phyloP scores from a whole-genome alignment of 1,284 basidiomycete genomes.

The Austroboletus sp. region DNA sequence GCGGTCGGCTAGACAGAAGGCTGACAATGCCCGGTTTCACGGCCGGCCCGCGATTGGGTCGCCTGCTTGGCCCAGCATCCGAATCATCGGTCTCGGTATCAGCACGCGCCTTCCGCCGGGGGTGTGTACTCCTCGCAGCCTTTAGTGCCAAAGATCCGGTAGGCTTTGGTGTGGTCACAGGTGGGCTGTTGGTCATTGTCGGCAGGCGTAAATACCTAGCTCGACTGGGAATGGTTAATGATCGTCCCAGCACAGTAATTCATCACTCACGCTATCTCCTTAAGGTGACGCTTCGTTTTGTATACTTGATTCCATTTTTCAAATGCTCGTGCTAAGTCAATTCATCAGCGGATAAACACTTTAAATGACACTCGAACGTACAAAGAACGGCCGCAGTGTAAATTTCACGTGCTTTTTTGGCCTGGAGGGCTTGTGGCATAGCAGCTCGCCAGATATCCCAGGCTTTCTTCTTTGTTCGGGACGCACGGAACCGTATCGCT shows the following conservation, averaged over 20 bases:
- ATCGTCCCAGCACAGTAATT: constrained; percentile 13
- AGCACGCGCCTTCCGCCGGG: constrained; percentile 27
- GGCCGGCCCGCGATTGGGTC: constrained; percentile 21
- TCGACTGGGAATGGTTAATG: constrained; percentile 37
- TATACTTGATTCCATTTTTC: constrained; percentile 61
- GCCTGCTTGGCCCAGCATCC: constrained; percentile 25
- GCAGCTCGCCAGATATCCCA: constrained; percentile 62
- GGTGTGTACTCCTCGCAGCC: constrained; percentile 28
- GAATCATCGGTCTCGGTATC: constrained; percentile 31
- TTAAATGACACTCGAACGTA: constrained; percentile 34
- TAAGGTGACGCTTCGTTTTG: constrained; percentile 62
- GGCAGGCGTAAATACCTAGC: constrained; percentile 68
- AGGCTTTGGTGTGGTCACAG: constrained; percentile 19
- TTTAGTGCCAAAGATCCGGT: constrained; percentile 18
- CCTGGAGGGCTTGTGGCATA: constrained; percentile 62
- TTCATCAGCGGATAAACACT: constrained; percentile 11
- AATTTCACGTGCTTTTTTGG: constrained; percentile 57
- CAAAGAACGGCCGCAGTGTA: constrained; percentile 52
- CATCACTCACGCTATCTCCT: constrained; percentile 69
- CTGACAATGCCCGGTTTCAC: constrained; percentile 36
- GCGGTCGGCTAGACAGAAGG: constrained; percentile 37
- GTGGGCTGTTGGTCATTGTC: constrained; percentile 33
- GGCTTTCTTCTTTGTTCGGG: constrained; percentile 49
- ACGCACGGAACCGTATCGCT: constrained; percentile 65
- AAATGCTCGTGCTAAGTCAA: constrained; percentile 47